Evolutionary conservation across 1,284 basidiomycete genomes (phyloP), one percentile per base, ranked within the genome.

Genomic region (Ceratobasidium papillatum): DNA sequence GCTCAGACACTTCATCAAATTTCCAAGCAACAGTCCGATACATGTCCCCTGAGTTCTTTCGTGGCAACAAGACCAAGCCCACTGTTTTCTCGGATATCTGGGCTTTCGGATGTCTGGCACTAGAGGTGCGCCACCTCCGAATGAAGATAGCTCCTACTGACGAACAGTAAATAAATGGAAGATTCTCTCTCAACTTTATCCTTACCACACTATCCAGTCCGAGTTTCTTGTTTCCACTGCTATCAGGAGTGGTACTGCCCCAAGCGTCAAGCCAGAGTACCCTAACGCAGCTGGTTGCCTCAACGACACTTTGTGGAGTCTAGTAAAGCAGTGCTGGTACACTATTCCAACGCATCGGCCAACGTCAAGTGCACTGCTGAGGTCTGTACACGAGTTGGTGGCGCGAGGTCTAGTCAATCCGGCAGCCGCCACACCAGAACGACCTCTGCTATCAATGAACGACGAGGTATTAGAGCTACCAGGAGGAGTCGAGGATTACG

Each of bases 231-330:
- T 74, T 1, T 19, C 61, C 14, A 25, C n/a, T 2, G 61, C 72
- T 19, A 74, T 74, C n/a, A 30, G 25, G 22, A 25, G 43, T 1
- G 72, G 72, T 7, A 25, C 27, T 14, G 22, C 22, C 3, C 72
- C 72, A 2, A 74, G 72, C 22, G 25, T 52, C 22, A 63, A 63
- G 17, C 72, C 72, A 12, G 49, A 54, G n/a, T 52, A 54, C 11
- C 72, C 72, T 11, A 54, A 74, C 41, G 72, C 72, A 3, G 61
- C 72, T 30, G 61, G 72, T 17, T 74, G 72, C 19, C 34, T 74
- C 4, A 74, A 74, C 61, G 72, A 74, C 30, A 27, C 27, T 14
- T 30, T 74, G 1, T 74, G 72, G 72, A 30, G 34, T 41, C 27
- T 74, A 1, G 49, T 74, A 1, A 54, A 56, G 47, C 5, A 25